These are phyloP conservation scores for Paragyromitra xinjiangensis DNA, from an alignment of 495 filamentous ascomycete species.

Conservation along the genomic window DNA sequence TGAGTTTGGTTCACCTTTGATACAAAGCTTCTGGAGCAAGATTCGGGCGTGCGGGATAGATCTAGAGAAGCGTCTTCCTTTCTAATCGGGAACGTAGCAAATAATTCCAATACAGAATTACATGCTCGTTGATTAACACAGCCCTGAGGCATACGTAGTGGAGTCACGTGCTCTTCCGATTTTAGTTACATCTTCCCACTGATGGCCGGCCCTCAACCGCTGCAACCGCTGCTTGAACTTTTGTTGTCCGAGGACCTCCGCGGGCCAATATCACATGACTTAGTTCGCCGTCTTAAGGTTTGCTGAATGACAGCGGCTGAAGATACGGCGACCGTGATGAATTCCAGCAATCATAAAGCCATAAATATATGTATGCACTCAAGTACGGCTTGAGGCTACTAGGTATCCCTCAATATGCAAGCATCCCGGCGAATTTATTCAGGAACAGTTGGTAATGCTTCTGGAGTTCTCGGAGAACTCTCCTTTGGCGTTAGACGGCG, in stretches of 20 bases:
- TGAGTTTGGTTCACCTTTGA: not conserved
- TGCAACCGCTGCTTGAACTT: conserved; percentile 13
- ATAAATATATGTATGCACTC: not conserved
- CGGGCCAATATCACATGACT: conserved; percentile 35
- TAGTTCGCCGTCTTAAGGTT: not conserved
- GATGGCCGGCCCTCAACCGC: conserved; percentile 12
- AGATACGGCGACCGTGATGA: not conserved
- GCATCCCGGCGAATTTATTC: conserved; percentile 24
- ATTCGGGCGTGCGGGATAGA: not conserved
- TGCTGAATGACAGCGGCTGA: conserved; percentile 16
- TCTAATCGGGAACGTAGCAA: not conserved
- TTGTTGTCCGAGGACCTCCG: conserved; percentile 29
- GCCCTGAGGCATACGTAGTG: not conserved
- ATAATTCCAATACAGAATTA: not conserved
- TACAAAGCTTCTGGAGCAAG: not conserved
- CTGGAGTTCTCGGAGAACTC: conserved; percentile 13
- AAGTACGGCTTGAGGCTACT: not conserved
- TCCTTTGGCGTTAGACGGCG: not conserved
- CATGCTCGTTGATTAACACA: not conserved
- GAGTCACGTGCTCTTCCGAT: not conserved
- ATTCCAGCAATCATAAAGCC: conserved; percentile 7
- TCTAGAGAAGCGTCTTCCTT: not conserved
- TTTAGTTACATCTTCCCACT: conserved; percentile 5
- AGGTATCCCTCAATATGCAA: conserved; percentile 25
- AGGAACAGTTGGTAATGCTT: conserved; percentile 13